Percentiles rank a stretch among this genome's conserved stretches.
These are phyloP conservation scores for Scleroderma citrinum DNA, from an alignment of 768 basidiomycete genomes.

Conservation along the genomic window DNA sequence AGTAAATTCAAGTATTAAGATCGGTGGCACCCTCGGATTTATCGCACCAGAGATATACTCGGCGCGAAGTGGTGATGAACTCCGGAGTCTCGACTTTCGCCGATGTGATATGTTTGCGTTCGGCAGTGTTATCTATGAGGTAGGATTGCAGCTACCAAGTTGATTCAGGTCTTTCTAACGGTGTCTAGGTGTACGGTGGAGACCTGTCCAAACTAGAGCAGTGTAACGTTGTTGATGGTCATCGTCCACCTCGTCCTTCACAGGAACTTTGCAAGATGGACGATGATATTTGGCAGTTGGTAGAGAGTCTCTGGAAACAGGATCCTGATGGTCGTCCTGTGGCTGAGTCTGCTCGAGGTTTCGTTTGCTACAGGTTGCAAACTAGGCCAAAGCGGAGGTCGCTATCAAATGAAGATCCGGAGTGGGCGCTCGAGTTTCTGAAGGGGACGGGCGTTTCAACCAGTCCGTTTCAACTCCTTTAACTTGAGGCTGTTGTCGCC, in stretches of 20 bases:
- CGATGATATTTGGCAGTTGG: constrained; percentile 27
- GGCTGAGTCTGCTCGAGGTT: constrained; percentile 17
- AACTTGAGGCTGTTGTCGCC: too few species aligned
- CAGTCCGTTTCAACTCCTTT: constrained; percentile 13
- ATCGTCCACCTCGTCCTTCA: constrained; percentile 15
- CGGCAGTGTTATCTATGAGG: constrained; percentile 31
- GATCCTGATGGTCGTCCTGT: constrained; percentile 23
- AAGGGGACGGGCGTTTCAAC: constrained; percentile 4
- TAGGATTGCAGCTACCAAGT: constrained; percentile 1
- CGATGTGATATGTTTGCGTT: constrained; percentile 32
- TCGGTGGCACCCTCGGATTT: constrained; percentile 21
- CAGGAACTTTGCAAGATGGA: constrained; percentile 12
- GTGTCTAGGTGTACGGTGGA: constrained; percentile 22
- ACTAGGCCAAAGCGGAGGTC: neutral
- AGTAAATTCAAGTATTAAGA: constrained; percentile 9
- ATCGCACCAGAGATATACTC: constrained; percentile 23
- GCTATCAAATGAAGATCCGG: constrained; percentile 10
- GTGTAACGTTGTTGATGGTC: constrained; percentile 8
- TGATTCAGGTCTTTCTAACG: neutral
- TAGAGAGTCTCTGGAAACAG: constrained; percentile 23
- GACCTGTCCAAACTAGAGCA: constrained; percentile 10
- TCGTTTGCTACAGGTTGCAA: constrained; percentile 14
- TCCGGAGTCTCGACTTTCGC: constrained; percentile 11
- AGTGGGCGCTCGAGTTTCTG: constrained; percentile 23
- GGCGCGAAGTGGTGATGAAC: constrained; percentile 6